Evolutionary conservation across 768 basidiomycete species (phyloP).

Genomic region (Filobasidium floriforme): DNA sequence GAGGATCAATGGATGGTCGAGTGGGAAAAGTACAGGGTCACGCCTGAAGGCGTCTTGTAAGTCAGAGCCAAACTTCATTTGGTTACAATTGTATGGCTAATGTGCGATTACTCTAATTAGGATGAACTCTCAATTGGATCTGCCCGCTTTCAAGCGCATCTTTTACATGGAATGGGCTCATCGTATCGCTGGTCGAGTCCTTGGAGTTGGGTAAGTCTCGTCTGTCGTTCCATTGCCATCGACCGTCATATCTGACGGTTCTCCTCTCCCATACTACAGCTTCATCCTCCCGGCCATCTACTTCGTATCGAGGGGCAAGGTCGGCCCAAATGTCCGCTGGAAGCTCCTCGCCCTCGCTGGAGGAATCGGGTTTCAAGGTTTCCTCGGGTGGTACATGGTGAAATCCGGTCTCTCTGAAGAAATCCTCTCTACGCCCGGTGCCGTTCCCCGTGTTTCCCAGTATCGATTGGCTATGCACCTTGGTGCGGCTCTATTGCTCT

Average conservation of each 20-base stretch:
- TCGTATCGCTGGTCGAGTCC: slow-evolving; percentile 77
- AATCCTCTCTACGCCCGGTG: slow-evolving; percentile 67
- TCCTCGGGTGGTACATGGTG: slow-evolving; percentile 99
- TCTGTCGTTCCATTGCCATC: too few species aligned
- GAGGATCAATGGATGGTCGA: slow-evolving; percentile 72
- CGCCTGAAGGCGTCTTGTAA: slow-evolving; percentile 92
- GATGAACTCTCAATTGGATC: slow-evolving; percentile 75
- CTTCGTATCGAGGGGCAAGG: slow-evolving; percentile 63
- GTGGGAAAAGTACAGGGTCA: slow-evolving; percentile 82
- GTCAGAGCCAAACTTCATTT: slow-evolving; percentile 38
- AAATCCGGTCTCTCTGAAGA: slow-evolving; percentile 85
- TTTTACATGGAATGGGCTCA: slow-evolving; percentile 99
- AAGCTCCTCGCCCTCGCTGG: slow-evolving; percentile 65
- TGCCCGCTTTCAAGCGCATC: slow-evolving; percentile 89
- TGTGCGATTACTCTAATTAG: slow-evolving; percentile 47
- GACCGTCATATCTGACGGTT: slow-evolving; percentile 1
- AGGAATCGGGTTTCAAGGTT: slow-evolving; percentile 71
- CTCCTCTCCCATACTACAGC: slow-evolving; percentile 48
- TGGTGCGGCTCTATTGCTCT: slow-evolving; percentile 82
- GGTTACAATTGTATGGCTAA: neutral
- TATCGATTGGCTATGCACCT: slow-evolving; percentile 93
- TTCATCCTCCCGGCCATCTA: slow-evolving; percentile 80
- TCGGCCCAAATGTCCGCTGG: slow-evolving; percentile 58
- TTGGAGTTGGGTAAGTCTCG: slow-evolving; percentile 43
- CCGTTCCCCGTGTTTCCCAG: slow-evolving; percentile 90